Percentiles rank a stretch among this genome's conserved stretches.
Conservation (phyloP, 495 filamentous ascomycete species). For the Geoglossum glabrum region DNA sequence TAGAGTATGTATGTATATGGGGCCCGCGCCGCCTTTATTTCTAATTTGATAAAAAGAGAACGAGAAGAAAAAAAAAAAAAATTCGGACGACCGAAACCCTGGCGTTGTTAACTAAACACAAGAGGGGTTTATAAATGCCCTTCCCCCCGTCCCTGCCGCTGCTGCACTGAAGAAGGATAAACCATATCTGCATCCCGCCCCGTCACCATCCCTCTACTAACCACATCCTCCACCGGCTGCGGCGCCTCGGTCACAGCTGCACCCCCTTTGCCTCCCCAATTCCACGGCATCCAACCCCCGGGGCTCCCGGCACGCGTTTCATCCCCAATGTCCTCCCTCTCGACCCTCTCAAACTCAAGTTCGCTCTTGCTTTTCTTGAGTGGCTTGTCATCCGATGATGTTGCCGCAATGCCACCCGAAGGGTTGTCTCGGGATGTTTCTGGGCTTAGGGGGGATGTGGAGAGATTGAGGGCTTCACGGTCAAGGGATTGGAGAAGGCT, state of each 20-base stretch:
- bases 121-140: background rate
- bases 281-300: conserved; percentile 7
- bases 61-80: background rate
- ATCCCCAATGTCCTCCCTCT: conserved; percentile 38
- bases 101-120: too few species aligned
- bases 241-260: too few species aligned
- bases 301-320: conserved; percentile 2
- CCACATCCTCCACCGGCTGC: background rate
- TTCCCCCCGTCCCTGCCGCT: background rate
- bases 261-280: background rate
- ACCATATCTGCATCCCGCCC: background rate
- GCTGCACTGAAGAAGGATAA: background rate
- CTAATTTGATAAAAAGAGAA: too few species aligned
- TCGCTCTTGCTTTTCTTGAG: conserved; percentile 55
- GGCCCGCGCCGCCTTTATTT: too few species aligned
- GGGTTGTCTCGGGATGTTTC: conserved; percentile 7
- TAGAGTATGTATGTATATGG: too few species aligned
- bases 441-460: conserved; percentile 5
- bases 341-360: conserved; percentile 66
- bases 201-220: background rate
- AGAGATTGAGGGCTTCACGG: conserved; percentile 37
- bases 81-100: too few species aligned
- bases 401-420: too few species aligned
- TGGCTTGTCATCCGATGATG: conserved; percentile 24
- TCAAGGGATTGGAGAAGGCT: conserved; percentile 54